A percentile compares a stretch with the other conserved stretches of the same genome.
Evolutionary conservation across 2,329 filamentous ascomycete genomes (phyloP).

Genomic region (Pezizomycotina sp.): DNA sequence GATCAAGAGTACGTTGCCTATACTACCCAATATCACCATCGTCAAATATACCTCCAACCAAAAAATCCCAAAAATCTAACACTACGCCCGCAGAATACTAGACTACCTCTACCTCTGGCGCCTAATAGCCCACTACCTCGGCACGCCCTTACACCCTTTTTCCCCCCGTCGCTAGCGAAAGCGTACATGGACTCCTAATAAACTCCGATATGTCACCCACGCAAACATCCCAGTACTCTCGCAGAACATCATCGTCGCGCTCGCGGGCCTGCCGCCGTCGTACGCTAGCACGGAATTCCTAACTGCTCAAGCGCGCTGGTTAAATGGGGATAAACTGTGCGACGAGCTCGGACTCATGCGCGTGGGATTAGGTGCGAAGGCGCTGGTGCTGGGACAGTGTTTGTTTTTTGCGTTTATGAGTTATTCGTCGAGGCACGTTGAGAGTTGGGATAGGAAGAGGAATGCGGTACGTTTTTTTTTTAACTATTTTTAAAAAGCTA

Average conservation of each 20-base stretch:
- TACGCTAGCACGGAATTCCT: conserved; percentile 51
- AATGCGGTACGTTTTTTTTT: no score
- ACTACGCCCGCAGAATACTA: conserved; percentile 27
- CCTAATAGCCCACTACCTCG: conserved; percentile 55
- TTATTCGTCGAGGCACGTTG: no score
- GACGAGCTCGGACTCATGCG: conserved; percentile 15
- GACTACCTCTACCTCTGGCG: conserved; percentile 66
- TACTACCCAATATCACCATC: no score
- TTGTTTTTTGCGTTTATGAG: conserved; percentile 6
- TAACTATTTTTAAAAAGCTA: no score
- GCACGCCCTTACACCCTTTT: conserved; percentile 34
- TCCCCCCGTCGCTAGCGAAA: conserved; percentile 39
- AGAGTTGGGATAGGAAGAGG: no score
- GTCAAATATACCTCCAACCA: no score
- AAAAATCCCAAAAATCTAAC: neutral
- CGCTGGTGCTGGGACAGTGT: conserved; percentile 18
- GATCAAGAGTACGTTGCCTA: conserved; percentile 38
- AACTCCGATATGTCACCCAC: conserved; percentile 50
- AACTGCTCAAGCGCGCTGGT: conserved; percentile 33
- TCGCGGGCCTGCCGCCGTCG: conserved; percentile 49
- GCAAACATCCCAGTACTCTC: conserved; percentile 46
- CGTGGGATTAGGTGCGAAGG: conserved; percentile 3
- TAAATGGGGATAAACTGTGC: conserved; percentile 12
- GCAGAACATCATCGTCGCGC: conserved; percentile 55
- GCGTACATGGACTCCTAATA: conserved; percentile 51